Base-by-base conservation (phyloP, 805 yeast species). In the Kazachstania martiniae region DNA sequence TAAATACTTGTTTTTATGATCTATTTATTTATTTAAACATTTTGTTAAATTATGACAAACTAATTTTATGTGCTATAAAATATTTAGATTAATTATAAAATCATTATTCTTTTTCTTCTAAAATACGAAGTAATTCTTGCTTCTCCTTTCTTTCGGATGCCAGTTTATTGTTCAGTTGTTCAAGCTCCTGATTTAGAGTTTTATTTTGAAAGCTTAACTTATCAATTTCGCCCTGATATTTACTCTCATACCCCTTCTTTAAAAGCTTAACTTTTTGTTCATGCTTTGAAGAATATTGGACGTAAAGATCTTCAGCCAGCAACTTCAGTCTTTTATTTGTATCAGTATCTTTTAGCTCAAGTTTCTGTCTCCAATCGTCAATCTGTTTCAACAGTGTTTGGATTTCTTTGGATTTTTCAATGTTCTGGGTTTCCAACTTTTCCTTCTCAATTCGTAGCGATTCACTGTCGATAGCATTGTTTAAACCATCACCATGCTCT, bases 271-370 rank as follows among this genome's bases (percentile, higher is more conserved):
- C 79, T 52, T 82, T 82, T 32, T 71, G 69, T 39, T 77, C 83
- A 47, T 83, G 93, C 49, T 83, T 82, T 31, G 77, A 74, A 2
- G 84, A 72, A 47, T 82, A 82, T 49, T 78, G 86, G 24, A 70
- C 64, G 46, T 81, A 81, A 8, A 82, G 59, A 43, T 77, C 83
- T 37, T 74, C 77, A 0, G 87, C 82, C 29, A 81, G 56, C 39
- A 72, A 69, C 39, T 74, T 73, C 24, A 78, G 56, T 45, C 72
- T 68, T 36, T 62, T 63, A 39, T 74, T 76, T 3, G 72, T 60
- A 13, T 68, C 72, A 18, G 53, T 52, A 34, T 74, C 77, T 18
- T 65, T 63, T 3, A 54, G 23, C 1, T 35, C 40, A 21, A 46
- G 51, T 40, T 67, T 68, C 2, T 49, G 49, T 18, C 58, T 58